A percentile compares a stretch with the other conserved stretches of the same genome.
These are phyloP conservation scores for Leishmania turanica DNA, from an alignment of 208 protist species.

Conservation along the genomic window DNA sequence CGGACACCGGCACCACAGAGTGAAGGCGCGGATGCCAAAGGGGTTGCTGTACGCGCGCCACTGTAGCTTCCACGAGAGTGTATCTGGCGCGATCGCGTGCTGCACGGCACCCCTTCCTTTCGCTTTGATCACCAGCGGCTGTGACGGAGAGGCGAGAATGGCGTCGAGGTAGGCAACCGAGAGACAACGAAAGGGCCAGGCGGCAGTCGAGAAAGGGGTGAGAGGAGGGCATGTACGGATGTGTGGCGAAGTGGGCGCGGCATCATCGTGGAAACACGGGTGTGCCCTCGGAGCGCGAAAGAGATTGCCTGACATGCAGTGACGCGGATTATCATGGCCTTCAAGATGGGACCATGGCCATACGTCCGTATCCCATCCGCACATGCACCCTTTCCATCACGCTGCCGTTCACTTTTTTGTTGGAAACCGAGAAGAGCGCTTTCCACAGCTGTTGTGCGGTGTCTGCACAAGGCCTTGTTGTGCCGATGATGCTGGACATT, in stretches of 20 bases:
- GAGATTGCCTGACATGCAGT: background rate
- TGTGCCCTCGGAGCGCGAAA: too few relatives aligned
- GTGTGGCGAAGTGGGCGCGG: background rate
- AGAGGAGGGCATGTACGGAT: background rate
- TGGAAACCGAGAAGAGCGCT: background rate
- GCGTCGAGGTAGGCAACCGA: conserved; percentile 7
- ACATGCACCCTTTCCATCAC: background rate
- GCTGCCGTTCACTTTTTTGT: background rate
- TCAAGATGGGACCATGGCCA: background rate
- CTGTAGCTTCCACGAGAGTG: background rate
- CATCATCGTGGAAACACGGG: too few relatives aligned
- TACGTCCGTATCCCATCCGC: background rate
- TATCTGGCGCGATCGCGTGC: background rate
- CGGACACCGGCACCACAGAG: background rate
- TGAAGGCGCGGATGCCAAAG: background rate
- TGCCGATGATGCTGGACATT: background rate
- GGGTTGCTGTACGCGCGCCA: background rate
- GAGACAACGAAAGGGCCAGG: background rate
- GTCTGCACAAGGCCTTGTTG: background rate
- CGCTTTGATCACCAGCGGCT: background rate
- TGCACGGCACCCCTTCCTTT: background rate
- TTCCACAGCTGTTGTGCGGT: background rate
- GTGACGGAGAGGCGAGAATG: background rate
- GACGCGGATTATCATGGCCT: background rate
- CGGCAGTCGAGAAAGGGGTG: background rate